Percentiles rank a stretch among this genome's conserved stretches.
Evolutionary conservation across 352 stramenopile genomes (phyloP).

Genomic region (Achlya hypogyna): DNA sequence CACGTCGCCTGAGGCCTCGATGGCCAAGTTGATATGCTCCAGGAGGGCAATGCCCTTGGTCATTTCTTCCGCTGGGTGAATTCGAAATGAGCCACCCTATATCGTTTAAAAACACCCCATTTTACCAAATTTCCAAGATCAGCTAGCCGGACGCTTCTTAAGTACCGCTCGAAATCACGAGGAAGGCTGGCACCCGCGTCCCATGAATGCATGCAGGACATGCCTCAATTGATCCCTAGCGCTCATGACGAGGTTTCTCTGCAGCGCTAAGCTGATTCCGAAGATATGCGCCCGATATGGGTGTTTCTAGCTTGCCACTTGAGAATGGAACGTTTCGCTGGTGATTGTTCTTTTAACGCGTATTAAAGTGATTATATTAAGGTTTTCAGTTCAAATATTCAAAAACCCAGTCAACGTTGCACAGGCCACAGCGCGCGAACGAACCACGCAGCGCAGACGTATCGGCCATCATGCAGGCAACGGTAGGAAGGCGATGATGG

Average conservation of each 20-base stretch:
- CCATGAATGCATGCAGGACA: background rate
- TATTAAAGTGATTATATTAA: no score
- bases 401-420: background rate
- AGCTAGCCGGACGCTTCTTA: no score
- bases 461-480: background rate
- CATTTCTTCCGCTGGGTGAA: background rate
- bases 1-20: slow-evolving; percentile 43
- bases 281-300: background rate
- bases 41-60: slow-evolving; percentile 38
- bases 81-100: background rate
- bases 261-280: no score
- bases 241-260: no score
- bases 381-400: background rate
- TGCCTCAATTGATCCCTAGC: background rate
- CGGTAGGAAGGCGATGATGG: background rate
- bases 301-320: background rate
- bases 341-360: background rate
- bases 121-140: background rate
- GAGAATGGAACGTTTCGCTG: background rate
- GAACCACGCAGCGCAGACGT: background rate
- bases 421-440: background rate
- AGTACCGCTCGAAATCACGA: no score
- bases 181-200: no score
- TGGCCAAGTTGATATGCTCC: slow-evolving; percentile 64
- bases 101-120: background rate